Conservation (phyloP, 75 land plant genomes). For the Picea glauca region DNA sequence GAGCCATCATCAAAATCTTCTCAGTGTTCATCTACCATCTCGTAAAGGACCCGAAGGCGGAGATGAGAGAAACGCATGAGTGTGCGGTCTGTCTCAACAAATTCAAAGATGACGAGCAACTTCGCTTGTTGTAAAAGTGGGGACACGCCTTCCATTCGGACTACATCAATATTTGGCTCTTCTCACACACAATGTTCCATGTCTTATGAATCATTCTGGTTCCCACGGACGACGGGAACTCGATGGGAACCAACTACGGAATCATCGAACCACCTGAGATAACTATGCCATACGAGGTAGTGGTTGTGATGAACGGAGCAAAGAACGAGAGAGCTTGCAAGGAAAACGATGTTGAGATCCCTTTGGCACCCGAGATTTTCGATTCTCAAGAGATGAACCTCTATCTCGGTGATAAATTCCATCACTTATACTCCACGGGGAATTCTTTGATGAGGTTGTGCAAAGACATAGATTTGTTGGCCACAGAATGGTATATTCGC, state of each 20-base stretch:
- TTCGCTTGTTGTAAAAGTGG: conserved; percentile 26
- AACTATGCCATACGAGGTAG: neutral
- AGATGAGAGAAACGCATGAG: conserved; percentile 5
- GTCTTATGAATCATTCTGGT: conserved; percentile 18
- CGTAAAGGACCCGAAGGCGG: neutral
- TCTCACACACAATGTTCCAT: conserved; percentile 20
- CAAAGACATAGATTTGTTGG: neutral
- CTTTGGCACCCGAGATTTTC: neutral
- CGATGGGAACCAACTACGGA: neutral
- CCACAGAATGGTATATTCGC: neutral
- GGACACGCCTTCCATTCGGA: conserved; percentile 22
- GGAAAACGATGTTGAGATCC: neutral
- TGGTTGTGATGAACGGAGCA: neutral
- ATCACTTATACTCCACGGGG: neutral
- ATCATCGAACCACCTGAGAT: neutral
- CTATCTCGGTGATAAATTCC: neutral
- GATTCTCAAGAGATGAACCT: too few species aligned
- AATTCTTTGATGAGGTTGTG: neutral
- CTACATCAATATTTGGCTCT: conserved; percentile 15
- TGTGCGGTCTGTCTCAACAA: conserved; percentile 34
- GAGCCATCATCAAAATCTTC: neutral
- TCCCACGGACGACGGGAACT: neutral
- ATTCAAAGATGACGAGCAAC: conserved; percentile 20
- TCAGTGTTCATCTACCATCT: neutral
- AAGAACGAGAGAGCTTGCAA: neutral